phyloP scores from a whole-genome alignment of 768 basidiomycete species.

The Lactarius tabidus region DNA sequence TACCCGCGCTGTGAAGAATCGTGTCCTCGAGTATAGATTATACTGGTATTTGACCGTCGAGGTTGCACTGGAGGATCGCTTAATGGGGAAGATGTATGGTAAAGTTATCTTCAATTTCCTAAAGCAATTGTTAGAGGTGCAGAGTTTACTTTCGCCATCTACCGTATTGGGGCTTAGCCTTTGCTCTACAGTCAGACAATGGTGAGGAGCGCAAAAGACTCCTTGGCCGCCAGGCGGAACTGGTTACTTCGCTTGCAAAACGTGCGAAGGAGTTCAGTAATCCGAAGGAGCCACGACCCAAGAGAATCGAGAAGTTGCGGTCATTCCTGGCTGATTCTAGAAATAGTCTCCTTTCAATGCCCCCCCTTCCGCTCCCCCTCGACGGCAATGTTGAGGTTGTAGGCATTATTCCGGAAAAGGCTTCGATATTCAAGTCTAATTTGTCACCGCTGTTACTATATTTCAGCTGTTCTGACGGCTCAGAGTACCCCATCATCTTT shows the following conservation, averaged over 20 bases:
- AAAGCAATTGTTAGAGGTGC: conserved; percentile 81
- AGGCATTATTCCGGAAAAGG: conserved; percentile 88
- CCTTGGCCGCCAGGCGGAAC: conserved; percentile 87
- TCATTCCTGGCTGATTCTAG: conserved; percentile 80
- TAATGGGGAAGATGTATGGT: conserved; percentile 27
- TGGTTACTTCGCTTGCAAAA: conserved; percentile 81
- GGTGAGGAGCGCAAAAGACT: conserved; percentile 81
- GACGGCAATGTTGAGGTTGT: conserved; percentile 82
- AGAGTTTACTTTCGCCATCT: conserved; percentile 8
- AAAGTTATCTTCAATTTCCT: conserved; percentile 83
- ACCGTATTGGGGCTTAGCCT: not conserved
- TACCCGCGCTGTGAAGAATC: conserved; percentile 74
- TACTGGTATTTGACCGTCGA: conserved; percentile 99
- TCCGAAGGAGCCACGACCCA: conserved; percentile 90
- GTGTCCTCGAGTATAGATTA: conserved; percentile 82
- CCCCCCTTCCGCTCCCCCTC: conserved; percentile 82
- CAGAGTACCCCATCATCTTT: conserved; percentile 93
- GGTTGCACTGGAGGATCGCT: conserved; percentile 71
- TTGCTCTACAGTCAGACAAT: conserved; percentile 50
- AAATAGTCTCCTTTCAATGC: conserved; percentile 73
- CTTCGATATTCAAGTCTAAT: conserved; percentile 96
- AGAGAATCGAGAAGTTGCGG: conserved; percentile 97
- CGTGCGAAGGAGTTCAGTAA: conserved; percentile 83
- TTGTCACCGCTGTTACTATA: conserved; percentile 88
- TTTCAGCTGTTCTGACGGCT: conserved; percentile 80